phyloP scores from a whole-genome alignment of 2,329 filamentous ascomycete genomes.

The Alternaria incomplexa region DNA sequence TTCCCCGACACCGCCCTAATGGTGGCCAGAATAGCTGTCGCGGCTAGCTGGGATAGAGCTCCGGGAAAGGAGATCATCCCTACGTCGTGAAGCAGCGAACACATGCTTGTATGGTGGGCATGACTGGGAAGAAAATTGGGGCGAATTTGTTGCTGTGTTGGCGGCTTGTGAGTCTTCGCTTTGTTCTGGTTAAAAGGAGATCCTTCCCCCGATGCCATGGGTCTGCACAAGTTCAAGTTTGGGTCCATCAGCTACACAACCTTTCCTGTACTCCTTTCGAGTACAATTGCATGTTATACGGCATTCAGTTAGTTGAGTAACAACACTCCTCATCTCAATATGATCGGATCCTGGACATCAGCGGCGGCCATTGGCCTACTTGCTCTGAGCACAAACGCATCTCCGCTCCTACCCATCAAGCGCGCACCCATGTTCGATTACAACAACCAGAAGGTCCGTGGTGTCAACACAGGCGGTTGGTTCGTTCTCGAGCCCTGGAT shows the following conservation, averaged over 20 bases:
- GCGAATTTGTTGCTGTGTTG: conserved; percentile 1
- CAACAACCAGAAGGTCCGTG: conserved; percentile 62
- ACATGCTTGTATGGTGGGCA: conserved; percentile 4
- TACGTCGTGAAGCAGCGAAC: conserved; percentile 20
- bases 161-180: background rate
- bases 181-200: conserved; percentile 2
- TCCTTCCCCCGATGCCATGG: conserved; percentile 10
- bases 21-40: conserved; percentile 1
- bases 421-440: conserved; percentile 58
- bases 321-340: conserved; percentile 18
- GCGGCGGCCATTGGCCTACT: conserved; percentile 39
- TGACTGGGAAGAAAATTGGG: conserved; percentile 8
- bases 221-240: conserved; percentile 8
- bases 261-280: background rate
- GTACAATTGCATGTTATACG: conserved; percentile 14
- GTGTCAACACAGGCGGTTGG: conserved; percentile 71
- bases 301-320: conserved; percentile 14
- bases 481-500: conserved; percentile 70
- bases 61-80: conserved; percentile 5
- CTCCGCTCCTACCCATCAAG: conserved; percentile 35
- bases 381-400: conserved; percentile 36
- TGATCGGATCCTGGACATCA: conserved; percentile 36
- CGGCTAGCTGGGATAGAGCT: conserved; percentile 11
- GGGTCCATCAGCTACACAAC: background rate
- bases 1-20: conserved; percentile 28